Conservation (phyloP, 2,329 filamentous ascomycete genomes). For the Magnaporthales sp. region DNA sequence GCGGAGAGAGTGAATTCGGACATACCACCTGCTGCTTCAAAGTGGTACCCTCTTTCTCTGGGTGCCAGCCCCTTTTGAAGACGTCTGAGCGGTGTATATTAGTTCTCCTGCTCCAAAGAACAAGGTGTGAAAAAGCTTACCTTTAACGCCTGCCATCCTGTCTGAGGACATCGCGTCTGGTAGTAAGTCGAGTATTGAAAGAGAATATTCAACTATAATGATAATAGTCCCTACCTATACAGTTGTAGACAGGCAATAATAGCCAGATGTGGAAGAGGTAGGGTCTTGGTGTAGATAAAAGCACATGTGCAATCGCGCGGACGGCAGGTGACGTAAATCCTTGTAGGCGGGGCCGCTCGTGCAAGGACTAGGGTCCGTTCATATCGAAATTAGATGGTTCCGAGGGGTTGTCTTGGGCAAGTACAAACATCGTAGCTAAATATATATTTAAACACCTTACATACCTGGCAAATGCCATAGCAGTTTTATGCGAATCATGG, state of each 20-base stretch:
- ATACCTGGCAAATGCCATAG: not conserved
- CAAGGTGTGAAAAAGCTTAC: not conserved
- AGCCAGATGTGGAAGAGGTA: not conserved
- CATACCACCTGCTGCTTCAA: slow-evolving; percentile 39
- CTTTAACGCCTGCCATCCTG: not conserved
- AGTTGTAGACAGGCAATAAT: not conserved
- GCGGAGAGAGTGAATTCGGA: slow-evolving; percentile 2
- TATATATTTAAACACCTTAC: not conserved
- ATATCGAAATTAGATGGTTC: not conserved
- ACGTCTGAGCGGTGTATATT: slow-evolving; percentile 18
- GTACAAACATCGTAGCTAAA: not conserved
- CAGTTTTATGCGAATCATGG: not conserved
- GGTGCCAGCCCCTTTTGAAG: slow-evolving; percentile 44
- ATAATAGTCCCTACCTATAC: too few relatives aligned
- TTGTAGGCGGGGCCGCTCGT: not conserved
- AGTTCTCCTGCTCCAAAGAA: not conserved
- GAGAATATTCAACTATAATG: not conserved
- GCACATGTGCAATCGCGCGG: not conserved
- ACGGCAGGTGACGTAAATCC: not conserved
- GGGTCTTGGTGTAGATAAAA: not conserved
- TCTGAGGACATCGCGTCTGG: not conserved
- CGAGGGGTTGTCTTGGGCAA: not conserved
- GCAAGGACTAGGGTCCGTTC: not conserved
- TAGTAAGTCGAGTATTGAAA: not conserved
- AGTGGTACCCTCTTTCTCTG: slow-evolving; percentile 31